Conservation (phyloP, 345 rosid genomes). For the Trapa bicornis region DNA sequence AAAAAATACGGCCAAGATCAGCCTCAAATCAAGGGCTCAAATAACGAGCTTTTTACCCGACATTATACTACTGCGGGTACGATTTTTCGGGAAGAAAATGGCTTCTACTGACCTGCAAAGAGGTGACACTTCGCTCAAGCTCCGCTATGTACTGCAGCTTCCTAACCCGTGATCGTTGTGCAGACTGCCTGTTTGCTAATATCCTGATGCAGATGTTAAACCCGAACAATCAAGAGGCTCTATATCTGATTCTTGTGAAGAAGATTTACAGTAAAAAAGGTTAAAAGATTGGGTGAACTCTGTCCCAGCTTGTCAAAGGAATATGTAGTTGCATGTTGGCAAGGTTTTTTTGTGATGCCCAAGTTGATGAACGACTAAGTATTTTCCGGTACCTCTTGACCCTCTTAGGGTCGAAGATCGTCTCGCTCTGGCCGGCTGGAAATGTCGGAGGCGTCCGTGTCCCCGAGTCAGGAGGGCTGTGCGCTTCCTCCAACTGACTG, state of each 20-base stretch:
- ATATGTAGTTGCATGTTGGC: too few relatives aligned
- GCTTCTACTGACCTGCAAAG: slow-evolving; percentile 43
- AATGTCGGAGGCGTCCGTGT: background rate
- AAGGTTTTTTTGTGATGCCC: too few relatives aligned
- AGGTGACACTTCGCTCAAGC: slow-evolving; percentile 77
- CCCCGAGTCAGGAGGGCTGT: slow-evolving; percentile 39
- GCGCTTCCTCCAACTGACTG: slow-evolving; percentile 25
- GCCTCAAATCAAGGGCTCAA: too few relatives aligned
- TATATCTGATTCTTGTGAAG: too few relatives aligned
- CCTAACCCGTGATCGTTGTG: slow-evolving; percentile 86
- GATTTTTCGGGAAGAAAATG: too few relatives aligned
- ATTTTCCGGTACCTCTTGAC: slow-evolving; percentile 53
- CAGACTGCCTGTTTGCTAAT: slow-evolving; percentile 86
- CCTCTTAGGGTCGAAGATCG: slow-evolving; percentile 69
- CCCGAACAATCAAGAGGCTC: too few relatives aligned
- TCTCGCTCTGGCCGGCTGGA: slow-evolving; percentile 20
- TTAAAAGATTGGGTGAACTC: too few relatives aligned
- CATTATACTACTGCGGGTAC: too few relatives aligned
- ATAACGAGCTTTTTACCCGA: too few relatives aligned
- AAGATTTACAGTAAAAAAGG: too few relatives aligned
- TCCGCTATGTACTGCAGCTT: slow-evolving; percentile 86
- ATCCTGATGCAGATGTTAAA: slow-evolving; percentile 26
- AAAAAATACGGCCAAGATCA: background rate
- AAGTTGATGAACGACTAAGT: too few relatives aligned
- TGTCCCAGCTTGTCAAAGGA: too few relatives aligned